phyloP scores from a whole-genome alignment of 106 monocot species.

The Alisma plantagoaquatica region DNA sequence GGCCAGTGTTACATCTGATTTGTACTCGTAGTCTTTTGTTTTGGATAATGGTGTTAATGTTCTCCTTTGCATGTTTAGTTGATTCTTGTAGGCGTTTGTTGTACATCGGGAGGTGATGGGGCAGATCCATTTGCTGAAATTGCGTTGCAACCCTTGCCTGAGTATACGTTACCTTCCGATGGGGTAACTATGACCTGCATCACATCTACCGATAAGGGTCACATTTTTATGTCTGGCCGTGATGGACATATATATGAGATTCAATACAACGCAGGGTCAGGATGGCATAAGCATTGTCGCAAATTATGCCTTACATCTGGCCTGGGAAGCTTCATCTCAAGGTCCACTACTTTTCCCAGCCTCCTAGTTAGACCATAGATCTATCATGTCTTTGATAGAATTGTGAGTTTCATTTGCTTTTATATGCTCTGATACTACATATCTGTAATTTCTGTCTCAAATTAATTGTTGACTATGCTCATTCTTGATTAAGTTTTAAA shows the following conservation, averaged over 20 bases:
- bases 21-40: background rate
- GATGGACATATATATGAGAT: conserved; percentile 95
- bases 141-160: conserved; percentile 81
- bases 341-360: too few relatives aligned
- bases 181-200: conserved; percentile 88
- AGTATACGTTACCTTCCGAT: conserved; percentile 77
- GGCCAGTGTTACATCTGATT: background rate
- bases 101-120: conserved; percentile 63
- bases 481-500: too few relatives aligned
- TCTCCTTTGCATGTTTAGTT: conserved; percentile 32
- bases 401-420: too few relatives aligned
- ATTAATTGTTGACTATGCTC: too few relatives aligned
- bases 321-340: conserved; percentile 68
- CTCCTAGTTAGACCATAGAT: too few relatives aligned
- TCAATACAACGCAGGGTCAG: conserved; percentile 71
- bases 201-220: conserved; percentile 66
- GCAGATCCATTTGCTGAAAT: conserved; percentile 78
- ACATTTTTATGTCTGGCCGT: conserved; percentile 82
- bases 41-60: background rate
- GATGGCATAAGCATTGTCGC: conserved; percentile 82
- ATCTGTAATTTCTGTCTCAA: too few relatives aligned
- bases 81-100: conserved; percentile 77
- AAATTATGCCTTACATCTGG: conserved; percentile 79
- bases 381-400: too few relatives aligned
- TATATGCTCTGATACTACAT: too few relatives aligned